phyloP scores from a whole-genome alignment of 495 filamentous ascomycete genomes.

The Xylaria bambusicola region DNA sequence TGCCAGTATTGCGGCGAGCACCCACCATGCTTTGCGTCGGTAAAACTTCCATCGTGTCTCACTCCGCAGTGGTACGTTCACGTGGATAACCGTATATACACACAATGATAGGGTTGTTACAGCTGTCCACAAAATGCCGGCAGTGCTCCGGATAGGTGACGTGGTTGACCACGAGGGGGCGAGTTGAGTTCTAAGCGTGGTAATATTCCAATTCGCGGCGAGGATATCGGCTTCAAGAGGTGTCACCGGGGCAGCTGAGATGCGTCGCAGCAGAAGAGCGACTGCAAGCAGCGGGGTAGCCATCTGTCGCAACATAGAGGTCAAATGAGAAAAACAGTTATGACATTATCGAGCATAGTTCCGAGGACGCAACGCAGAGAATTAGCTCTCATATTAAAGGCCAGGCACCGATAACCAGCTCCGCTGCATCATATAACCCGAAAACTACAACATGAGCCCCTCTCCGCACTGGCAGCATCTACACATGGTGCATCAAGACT shows the following conservation, averaged over 20 bases:
- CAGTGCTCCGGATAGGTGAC: not conserved
- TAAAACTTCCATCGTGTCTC: not conserved
- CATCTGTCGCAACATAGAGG: too few species aligned
- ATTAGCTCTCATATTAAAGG: too few species aligned
- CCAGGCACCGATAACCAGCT: too few species aligned
- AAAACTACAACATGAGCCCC: too few species aligned
- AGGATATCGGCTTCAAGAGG: not conserved
- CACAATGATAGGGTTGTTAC: not conserved
- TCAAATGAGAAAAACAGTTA: too few species aligned
- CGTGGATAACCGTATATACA: not conserved
- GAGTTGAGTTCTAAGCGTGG: not conserved
- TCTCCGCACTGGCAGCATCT: too few species aligned
- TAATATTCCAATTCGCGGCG: not conserved
- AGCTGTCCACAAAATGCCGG: not conserved
- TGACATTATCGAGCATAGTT: too few species aligned
- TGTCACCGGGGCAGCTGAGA: not conserved
- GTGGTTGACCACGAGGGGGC: not conserved
- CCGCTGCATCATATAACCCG: too few species aligned
- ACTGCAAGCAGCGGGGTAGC: not conserved
- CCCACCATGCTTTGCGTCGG: not conserved
- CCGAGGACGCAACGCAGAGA: too few species aligned
- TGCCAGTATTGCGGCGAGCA: not conserved
- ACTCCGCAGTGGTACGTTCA: not conserved
- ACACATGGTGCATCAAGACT: too few species aligned
- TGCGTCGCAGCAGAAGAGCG: not conserved